Evolutionary conservation across 495 filamentous ascomycete genomes (phyloP), one percentile per base, ranked within the genome.

Genomic region (Halenospora varia): DNA sequence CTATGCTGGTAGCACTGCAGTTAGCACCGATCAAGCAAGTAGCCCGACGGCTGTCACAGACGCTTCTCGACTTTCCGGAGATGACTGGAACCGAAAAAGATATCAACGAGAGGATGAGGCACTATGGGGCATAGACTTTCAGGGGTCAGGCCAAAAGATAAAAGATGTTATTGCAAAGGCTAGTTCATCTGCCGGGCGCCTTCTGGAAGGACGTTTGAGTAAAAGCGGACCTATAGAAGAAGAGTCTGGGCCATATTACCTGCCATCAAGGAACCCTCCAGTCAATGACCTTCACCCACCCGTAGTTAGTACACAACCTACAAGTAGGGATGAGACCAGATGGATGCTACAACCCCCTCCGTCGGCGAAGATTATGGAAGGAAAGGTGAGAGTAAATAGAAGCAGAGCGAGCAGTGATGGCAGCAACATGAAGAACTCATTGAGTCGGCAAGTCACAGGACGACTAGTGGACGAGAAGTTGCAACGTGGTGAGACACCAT

Each of bases 271-370:
- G 23, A 88, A 88, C 56, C 90, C 90, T 11, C 85, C 88, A 10
- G 84, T 96, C 59, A 94, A 94, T 68, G 89, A 95, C 60, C 78
- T 89, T 26, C 89, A 95, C 64, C 90, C 91, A 10, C 89, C 92
- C 10, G 86, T 93, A 51, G 90, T 95, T 50, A 88, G 88, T 67
- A 85, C 83, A 58, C 82, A 76, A 44, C 87, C 89, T 6, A 71
- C 76, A 17, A 81, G 84, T 66, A 79, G 76, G 50, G 82, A 82
- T 22, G 88, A 86, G 52, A 85, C 84, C n/a, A 73, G 74, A 63
- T 96, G 92, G 92, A 94, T 96, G 90, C 74, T 96, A 26, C 88
- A 93, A 69, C 92, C 91, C 2, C 90, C 90, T 2, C 92, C 92
- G 39, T 81, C 80, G 49, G 89, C 91, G 17, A 88, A 82, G 63